Conservation (phyloP, 176 grass and related monocot species). For the Lolium perenne region DNA sequence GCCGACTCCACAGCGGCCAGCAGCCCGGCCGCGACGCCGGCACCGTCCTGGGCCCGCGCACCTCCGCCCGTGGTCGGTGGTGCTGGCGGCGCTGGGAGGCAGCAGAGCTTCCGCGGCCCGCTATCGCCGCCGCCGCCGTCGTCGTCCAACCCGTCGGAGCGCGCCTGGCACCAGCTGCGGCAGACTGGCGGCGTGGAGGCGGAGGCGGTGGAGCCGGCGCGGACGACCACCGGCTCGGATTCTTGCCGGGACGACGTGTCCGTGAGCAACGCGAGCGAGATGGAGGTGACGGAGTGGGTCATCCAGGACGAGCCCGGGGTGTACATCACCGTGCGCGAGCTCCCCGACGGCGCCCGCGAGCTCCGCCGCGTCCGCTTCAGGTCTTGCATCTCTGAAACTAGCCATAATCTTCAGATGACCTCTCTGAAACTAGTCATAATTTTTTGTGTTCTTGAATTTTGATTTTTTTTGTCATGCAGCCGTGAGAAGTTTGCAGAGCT, state of each 20-base stretch:
- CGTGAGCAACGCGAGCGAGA: conserved; percentile 79
- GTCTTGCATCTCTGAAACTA: conserved; percentile 18
- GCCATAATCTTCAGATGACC: too few relatives aligned
- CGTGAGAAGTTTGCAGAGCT: conserved; percentile 79
- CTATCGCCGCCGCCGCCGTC: conserved; percentile 57
- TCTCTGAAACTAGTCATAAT: too few relatives aligned
- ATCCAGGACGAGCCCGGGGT: conserved; percentile 77
- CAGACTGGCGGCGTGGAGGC: conserved; percentile 10
- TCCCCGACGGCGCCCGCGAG: conserved; percentile 70
- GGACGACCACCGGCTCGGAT: conserved; percentile 54
- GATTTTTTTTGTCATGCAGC: conserved; percentile 36
- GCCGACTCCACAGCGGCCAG: conserved; percentile 28
- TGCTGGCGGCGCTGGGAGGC: not conserved
- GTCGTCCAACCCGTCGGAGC: conserved; percentile 65
- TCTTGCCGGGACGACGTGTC: conserved; percentile 61
- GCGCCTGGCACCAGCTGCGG: conserved; percentile 53
- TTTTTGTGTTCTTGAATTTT: not conserved
- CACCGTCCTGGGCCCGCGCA: conserved; percentile 42
- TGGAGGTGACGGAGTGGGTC: conserved; percentile 73
- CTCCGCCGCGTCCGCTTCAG: conserved; percentile 87
- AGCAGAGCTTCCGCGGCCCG: conserved; percentile 51
- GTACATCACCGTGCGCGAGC: conserved; percentile 77
- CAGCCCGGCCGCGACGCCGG: conserved; percentile 52
- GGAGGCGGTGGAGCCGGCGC: conserved; percentile 33
- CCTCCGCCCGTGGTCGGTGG: not conserved